phyloP scores from a whole-genome alignment of 305 asterid species.

The Vinca major region DNA sequence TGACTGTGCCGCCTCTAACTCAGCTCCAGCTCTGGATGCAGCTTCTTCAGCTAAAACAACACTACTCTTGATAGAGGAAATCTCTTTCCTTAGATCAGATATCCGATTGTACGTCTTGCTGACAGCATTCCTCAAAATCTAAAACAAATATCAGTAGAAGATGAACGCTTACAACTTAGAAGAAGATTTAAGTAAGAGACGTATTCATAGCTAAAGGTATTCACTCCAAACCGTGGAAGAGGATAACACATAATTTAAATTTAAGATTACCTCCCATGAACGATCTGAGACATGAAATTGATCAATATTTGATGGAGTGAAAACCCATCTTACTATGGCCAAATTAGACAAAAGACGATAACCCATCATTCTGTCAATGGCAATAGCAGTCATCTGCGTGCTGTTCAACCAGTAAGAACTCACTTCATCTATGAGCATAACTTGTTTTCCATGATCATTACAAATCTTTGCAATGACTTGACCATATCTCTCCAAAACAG shows the following conservation, averaged over 20 bases:
- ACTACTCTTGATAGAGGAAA: constrained; percentile 54
- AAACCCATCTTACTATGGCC: constrained; percentile 96
- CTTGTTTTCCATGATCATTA: constrained; percentile 74
- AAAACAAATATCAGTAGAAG: constrained; percentile 16
- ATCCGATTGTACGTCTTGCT: constrained; percentile 86
- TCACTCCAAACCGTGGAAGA: background rate
- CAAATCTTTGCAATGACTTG: constrained; percentile 81
- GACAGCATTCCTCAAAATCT: constrained; percentile 82
- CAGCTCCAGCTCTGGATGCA: constrained; percentile 66
- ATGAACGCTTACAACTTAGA: constrained; percentile 12
- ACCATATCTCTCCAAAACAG: constrained; percentile 94
- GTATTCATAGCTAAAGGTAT: background rate
- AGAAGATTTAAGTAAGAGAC: background rate
- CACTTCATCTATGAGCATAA: constrained; percentile 73
- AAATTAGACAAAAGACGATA: constrained; percentile 86
- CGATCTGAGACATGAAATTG: constrained; percentile 84
- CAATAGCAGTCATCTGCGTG: constrained; percentile 80
- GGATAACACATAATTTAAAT: background rate
- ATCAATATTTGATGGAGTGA: constrained; percentile 48
- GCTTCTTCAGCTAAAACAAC: constrained; percentile 47
- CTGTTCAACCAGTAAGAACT: constrained; percentile 82
- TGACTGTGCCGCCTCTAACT: constrained; percentile 63
- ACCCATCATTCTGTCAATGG: constrained; percentile 98
- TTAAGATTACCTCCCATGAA: constrained; percentile 80
- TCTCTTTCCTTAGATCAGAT: constrained; percentile 81